Conservation (phyloP, 2,329 filamentous ascomycete species). For the Diaporthe caulivora region DNA sequence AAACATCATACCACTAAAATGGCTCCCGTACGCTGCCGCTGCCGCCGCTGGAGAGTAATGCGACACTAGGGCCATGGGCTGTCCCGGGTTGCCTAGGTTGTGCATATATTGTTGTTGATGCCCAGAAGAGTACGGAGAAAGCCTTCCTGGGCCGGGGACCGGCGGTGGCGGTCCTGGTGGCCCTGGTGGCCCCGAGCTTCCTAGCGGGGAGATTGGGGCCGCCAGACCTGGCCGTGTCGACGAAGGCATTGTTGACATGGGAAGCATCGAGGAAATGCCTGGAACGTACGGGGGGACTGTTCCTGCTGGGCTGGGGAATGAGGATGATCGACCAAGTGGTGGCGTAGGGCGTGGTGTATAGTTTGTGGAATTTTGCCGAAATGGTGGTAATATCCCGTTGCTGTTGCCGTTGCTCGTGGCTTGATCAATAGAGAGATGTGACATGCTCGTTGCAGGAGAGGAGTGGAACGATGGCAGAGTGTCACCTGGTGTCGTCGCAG, state of each 20-base stretch:
- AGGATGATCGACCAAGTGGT: constrained; percentile 37
- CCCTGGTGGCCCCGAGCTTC: constrained; percentile 34
- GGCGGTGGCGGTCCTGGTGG: constrained; percentile 18
- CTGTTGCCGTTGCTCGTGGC: constrained; percentile 31
- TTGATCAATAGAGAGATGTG: constrained; percentile 40
- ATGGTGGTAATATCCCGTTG: constrained; percentile 39
- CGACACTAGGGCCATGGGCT: constrained; percentile 76
- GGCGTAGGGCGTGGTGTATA: constrained; percentile 38
- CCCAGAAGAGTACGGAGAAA: constrained; percentile 52
- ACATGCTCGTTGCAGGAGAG: constrained; percentile 40
- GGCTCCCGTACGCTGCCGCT: constrained; percentile 50
- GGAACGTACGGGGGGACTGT: constrained; percentile 38
- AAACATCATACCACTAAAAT: constrained; percentile 58
- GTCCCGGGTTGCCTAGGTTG: constrained; percentile 80
- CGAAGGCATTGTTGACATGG: constrained; percentile 35
- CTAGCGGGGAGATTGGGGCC: constrained; percentile 50
- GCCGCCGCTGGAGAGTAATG: constrained; percentile 34
- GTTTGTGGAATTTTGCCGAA: constrained; percentile 35
- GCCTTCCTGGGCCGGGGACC: constrained; percentile 24
- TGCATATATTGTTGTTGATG: constrained; percentile 68
- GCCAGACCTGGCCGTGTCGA: constrained; percentile 56
- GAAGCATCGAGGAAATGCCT: constrained; percentile 39
- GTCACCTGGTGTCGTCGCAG: constrained; percentile 39
- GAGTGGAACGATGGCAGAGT: constrained; percentile 40
- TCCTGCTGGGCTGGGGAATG: constrained; percentile 36